These are phyloP conservation scores for Trypanosomatidae sp. DNA, from an alignment of 208 protist species.

Conservation along the genomic window DNA sequence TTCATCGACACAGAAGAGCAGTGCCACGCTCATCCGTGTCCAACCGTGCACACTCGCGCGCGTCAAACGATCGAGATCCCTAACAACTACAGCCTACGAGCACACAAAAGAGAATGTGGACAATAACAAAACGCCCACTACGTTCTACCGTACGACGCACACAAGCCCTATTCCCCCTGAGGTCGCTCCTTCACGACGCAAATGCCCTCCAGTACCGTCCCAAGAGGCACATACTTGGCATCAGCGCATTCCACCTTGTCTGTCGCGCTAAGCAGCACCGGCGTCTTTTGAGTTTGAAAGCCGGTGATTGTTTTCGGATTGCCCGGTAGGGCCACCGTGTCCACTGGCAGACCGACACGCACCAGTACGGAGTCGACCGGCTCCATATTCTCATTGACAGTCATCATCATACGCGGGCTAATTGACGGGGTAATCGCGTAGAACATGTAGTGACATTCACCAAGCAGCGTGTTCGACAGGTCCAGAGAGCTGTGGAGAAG, in stretches of 20 bases:
- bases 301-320: constrained; percentile 99
- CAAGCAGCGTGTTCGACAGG: constrained; percentile 91
- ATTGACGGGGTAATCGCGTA: constrained; percentile 94
- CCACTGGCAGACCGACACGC: constrained; percentile 90
- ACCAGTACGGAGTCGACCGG: constrained; percentile 93
- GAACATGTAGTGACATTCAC: constrained; percentile 97
- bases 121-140: neutral
- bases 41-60: neutral
- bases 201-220: constrained; percentile 81
- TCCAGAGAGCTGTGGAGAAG: constrained; percentile 94
- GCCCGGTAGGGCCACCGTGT: constrained; percentile 97
- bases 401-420: constrained; percentile 96
- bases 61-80: too few species aligned
- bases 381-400: constrained; percentile 96
- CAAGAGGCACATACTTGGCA: constrained; percentile 85
- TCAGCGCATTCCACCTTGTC: constrained; percentile 98
- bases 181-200: constrained; percentile 85
- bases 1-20: neutral
- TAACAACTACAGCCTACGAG: neutral
- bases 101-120: neutral
- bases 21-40: neutral
- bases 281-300: constrained; percentile 99
- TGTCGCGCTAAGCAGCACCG: constrained; percentile 95
- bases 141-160: neutral
- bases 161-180: constrained; percentile 12